Evolutionary conservation across 257 asterid genomes (phyloP).

Genomic region (Nicotiana undulata): DNA sequence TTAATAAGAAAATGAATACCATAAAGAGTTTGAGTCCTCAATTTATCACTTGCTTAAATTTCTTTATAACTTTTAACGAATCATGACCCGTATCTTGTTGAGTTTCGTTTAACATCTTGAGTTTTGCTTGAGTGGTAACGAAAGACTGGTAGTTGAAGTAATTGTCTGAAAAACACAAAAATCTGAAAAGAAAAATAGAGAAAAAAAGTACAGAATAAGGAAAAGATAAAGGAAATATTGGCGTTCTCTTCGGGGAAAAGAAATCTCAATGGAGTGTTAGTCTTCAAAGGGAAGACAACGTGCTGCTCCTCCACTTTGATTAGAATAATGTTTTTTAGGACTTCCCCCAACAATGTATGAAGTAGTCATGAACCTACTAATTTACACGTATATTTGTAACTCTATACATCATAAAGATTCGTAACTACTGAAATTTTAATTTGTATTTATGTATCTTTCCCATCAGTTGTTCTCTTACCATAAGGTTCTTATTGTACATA

Average conservation of each 20-base stretch:
- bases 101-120: too few species aligned
- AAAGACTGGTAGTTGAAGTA: background rate
- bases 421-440: too few species aligned
- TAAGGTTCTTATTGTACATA: too few species aligned
- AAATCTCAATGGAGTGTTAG: background rate
- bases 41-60: too few species aligned
- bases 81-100: too few species aligned
- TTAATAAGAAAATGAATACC: too few species aligned
- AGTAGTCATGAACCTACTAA: background rate
- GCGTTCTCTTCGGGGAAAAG: background rate
- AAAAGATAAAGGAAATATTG: background rate
- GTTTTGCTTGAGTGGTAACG: background rate
- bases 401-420: too few species aligned
- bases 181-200: too few species aligned
- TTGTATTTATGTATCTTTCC: too few species aligned
- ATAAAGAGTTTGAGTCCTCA: too few species aligned
- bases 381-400: background rate
- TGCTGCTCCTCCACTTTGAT: background rate
- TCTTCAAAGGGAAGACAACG: constrained; percentile 3
- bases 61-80: too few species aligned
- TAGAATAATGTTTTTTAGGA: background rate
- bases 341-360: background rate
- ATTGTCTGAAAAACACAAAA: background rate
- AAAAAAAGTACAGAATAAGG: background rate
- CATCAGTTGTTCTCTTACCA: too few species aligned